These are phyloP conservation scores for Parastagonospora nodorum DNA, from an alignment of 2,329 filamentous ascomycete genomes.

Conservation along the genomic window DNA sequence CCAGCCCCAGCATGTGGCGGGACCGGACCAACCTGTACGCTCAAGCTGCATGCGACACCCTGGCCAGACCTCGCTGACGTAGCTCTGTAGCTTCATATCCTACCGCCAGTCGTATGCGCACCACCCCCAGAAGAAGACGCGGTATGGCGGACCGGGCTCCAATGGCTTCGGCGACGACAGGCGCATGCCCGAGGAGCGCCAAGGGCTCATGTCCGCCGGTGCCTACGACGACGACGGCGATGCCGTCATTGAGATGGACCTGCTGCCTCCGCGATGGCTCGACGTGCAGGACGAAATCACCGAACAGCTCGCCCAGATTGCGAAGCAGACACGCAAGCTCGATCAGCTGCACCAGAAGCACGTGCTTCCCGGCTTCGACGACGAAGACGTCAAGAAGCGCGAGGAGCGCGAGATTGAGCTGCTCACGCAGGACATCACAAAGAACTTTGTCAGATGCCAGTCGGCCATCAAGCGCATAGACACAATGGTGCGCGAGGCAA, in stretches of 20 bases:
- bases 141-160: constrained; percentile 59
- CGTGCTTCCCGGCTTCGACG: constrained; percentile 93
- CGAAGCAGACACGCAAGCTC: constrained; percentile 79
- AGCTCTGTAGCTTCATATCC: constrained; percentile 80
- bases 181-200: constrained; percentile 65
- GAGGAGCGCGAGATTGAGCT: constrained; percentile 91
- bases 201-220: constrained; percentile 81
- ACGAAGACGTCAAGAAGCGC: constrained; percentile 83
- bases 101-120: constrained; percentile 98
- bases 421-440: constrained; percentile 88
- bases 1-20: constrained; percentile 80
- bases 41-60: constrained; percentile 15
- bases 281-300: constrained; percentile 94
- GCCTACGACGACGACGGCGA: constrained; percentile 87
- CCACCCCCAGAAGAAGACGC: constrained; percentile 86
- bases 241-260: constrained; percentile 96
- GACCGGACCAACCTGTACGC: constrained; percentile 96
- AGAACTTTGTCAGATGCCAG: constrained; percentile 87
- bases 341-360: constrained; percentile 97
- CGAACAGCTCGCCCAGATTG: constrained; percentile 78
- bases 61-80: constrained; percentile 37
- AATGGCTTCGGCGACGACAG: constrained; percentile 57
- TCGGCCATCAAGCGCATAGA: constrained; percentile 86
- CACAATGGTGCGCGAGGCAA: constrained; percentile 80
- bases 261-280: constrained; percentile 92